Conservation (phyloP, 495 filamentous ascomycete genomes). For the Aspergillus affinis region DNA sequence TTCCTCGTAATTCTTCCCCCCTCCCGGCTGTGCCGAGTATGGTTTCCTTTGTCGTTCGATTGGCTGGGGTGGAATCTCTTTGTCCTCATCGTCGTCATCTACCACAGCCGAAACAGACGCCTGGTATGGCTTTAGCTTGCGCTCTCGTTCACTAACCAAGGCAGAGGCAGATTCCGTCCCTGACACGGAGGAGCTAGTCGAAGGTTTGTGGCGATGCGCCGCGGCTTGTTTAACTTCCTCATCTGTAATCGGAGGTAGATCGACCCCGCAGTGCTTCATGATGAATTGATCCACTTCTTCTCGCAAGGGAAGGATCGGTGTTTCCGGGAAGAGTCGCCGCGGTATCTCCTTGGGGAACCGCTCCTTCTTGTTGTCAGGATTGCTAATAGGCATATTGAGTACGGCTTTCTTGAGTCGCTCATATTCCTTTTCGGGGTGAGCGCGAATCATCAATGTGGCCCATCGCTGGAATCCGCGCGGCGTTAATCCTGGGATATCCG, state of each 20-base stretch:
- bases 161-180: slow-evolving; percentile 20
- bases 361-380: slow-evolving; percentile 68
- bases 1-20: slow-evolving; percentile 55
- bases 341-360: slow-evolving; percentile 78
- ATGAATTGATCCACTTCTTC: slow-evolving; percentile 46
- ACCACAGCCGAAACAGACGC: slow-evolving; percentile 37
- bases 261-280: slow-evolving; percentile 47
- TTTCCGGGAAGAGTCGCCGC: slow-evolving; percentile 66
- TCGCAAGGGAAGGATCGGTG: slow-evolving; percentile 35
- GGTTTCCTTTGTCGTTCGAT: slow-evolving; percentile 66
- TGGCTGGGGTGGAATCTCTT: slow-evolving; percentile 39
- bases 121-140: slow-evolving; percentile 50
- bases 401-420: slow-evolving; percentile 72
- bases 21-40: slow-evolving; percentile 55
- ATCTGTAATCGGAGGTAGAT: slow-evolving; percentile 43
- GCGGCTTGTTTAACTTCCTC: slow-evolving; percentile 38
- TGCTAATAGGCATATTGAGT: slow-evolving; percentile 71
- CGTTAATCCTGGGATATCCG: slow-evolving; percentile 75
- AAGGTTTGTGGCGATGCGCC: slow-evolving; percentile 19
- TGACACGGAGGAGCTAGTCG: slow-evolving; percentile 20
- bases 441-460: slow-evolving; percentile 72
- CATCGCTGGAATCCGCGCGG: slow-evolving; percentile 76
- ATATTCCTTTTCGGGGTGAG: slow-evolving; percentile 76
- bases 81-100: slow-evolving; percentile 50
- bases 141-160: slow-evolving; percentile 51